Evolutionary conservation across 768 basidiomycete genomes (phyloP).

Genomic region (Pholiota molesta): DNA sequence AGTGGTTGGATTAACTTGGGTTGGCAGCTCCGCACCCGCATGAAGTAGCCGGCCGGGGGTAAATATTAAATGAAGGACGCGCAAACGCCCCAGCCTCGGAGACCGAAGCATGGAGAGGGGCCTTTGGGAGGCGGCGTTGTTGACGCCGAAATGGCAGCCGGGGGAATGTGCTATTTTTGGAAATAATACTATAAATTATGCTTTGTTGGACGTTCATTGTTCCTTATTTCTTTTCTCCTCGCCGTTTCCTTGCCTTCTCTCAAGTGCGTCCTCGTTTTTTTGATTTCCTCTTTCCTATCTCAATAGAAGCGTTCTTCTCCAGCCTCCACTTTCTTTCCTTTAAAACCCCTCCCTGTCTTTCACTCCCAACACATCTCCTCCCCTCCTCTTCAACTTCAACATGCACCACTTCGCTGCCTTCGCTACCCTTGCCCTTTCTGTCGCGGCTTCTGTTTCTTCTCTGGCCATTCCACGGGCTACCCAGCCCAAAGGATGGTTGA

Average conservation of each 20-base stretch:
- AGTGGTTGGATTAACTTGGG: too few relatives aligned
- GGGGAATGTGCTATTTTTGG: constrained; percentile 15
- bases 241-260: constrained; percentile 31
- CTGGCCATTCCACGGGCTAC: constrained; percentile 42
- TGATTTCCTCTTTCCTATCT: constrained; percentile 34
- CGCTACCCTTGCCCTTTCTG: constrained; percentile 45
- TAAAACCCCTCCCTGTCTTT: constrained; percentile 28
- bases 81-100: constrained; percentile 15
- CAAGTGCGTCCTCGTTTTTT: constrained; percentile 36
- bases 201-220: constrained; percentile 18
- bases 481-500: constrained; percentile 47
- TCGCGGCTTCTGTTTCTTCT: constrained; percentile 42
- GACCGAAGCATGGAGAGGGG: constrained; percentile 9
- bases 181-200: constrained; percentile 20
- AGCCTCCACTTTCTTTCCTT: constrained; percentile 21
- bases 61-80: background rate
- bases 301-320: constrained; percentile 24
- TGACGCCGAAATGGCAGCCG: constrained; percentile 10
- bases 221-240: constrained; percentile 24
- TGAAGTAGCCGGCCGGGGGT: too few relatives aligned
- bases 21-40: too few relatives aligned
- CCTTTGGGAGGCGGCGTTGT: constrained; percentile 15
- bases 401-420: constrained; percentile 40
- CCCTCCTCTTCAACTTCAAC: constrained; percentile 23
- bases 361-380: constrained; percentile 26